These are phyloP conservation scores for Tagetes patula DNA, from an alignment of 129 eudicot species.

Conservation along the genomic window DNA sequence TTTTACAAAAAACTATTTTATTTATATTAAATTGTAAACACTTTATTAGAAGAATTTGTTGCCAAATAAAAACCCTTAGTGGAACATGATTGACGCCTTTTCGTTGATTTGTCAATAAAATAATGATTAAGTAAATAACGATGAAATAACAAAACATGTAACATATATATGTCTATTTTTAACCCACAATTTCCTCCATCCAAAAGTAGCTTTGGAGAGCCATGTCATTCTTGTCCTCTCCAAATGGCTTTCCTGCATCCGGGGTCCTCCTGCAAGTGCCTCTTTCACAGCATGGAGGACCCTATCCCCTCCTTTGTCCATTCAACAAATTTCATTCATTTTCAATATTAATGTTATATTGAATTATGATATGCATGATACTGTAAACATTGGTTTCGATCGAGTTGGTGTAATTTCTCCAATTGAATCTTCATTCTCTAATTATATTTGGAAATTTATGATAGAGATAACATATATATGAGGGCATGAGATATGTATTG, in stretches of 20 bases:
- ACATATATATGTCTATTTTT: slow-evolving; percentile 25
- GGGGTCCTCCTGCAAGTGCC: slow-evolving; percentile 41
- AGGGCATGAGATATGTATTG: slow-evolving; percentile 55
- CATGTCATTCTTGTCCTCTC: slow-evolving; percentile 35
- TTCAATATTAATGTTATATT: neutral
- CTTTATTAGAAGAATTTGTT: too few species aligned
- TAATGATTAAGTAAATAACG: too few species aligned
- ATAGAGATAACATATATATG: slow-evolving; percentile 29
- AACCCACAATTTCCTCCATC: slow-evolving; percentile 40
- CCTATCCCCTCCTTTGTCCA: slow-evolving; percentile 28
- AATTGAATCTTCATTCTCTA: neutral
- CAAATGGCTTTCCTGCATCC: slow-evolving; percentile 38
- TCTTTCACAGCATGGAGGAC: slow-evolving; percentile 38
- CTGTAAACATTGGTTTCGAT: neutral
- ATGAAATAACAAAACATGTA: neutral
- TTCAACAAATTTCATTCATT: slow-evolving; percentile 16
- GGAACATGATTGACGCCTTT: too few species aligned
- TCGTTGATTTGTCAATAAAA: too few species aligned
- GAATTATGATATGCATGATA: slow-evolving; percentile 1
- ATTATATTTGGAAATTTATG: neutral
- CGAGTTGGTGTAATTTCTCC: neutral
- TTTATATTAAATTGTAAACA: too few species aligned
- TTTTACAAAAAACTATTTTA: too few species aligned
- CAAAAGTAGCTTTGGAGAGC: slow-evolving; percentile 29
- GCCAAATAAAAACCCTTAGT: too few species aligned